phyloP scores from a whole-genome alignment of 441 rosid species.

The Macaranga tanarius region DNA sequence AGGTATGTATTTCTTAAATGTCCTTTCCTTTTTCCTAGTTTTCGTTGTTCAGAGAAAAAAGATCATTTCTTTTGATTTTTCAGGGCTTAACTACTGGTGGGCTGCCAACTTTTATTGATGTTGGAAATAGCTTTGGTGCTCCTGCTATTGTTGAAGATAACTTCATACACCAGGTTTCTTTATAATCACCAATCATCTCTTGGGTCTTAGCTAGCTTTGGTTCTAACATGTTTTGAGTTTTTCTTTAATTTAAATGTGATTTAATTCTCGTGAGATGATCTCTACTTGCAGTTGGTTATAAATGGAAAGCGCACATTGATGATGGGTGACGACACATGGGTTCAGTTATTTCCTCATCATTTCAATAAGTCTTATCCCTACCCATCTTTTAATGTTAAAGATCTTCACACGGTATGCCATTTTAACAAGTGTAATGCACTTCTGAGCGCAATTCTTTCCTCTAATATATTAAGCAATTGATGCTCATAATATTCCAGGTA shows the following conservation, averaged over 20 bases:
- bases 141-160: constrained; percentile 96
- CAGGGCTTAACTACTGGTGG: constrained; percentile 98
- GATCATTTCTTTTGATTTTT: not conserved
- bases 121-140: constrained; percentile 95
- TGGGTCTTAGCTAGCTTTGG: not conserved
- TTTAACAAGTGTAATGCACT: not conserved
- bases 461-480: not conserved
- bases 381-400: constrained; percentile 95
- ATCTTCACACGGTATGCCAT: constrained; percentile 73
- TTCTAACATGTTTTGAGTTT: not conserved
- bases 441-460: not conserved
- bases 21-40: not conserved
- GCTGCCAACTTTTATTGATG: constrained; percentile 90
- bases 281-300: constrained; percentile 49
- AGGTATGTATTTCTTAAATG: constrained; percentile 37
- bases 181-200: not conserved
- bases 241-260: not conserved
- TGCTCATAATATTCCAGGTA: constrained; percentile 45
- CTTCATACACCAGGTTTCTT: constrained; percentile 65
- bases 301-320: constrained; percentile 86
- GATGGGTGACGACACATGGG: constrained; percentile 99
- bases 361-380: constrained; percentile 80
- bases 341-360: constrained; percentile 85
- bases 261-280: constrained; percentile 8
- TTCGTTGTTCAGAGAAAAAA: not conserved